A percentile compares a stretch with the other conserved stretches of the same genome.
phyloP scores from a whole-genome alignment of 2,329 filamentous ascomycete genomes.

The Trichoderma koningiopsis region DNA sequence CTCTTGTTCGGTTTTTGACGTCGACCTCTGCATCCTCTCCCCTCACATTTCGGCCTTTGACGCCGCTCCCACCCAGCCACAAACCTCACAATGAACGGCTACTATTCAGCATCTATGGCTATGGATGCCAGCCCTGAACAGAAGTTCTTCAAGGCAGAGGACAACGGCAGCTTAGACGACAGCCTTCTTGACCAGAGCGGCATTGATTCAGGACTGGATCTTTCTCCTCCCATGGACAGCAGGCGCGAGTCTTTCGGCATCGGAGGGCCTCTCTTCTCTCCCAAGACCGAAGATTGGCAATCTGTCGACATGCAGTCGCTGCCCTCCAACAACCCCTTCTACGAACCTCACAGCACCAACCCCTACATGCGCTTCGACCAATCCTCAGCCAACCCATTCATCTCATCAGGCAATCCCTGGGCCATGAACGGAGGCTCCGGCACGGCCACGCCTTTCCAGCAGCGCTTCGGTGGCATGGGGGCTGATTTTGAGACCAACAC shows the following conservation, averaged over 20 bases:
- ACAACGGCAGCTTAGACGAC: constrained; percentile 64
- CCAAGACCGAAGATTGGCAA: constrained; percentile 66
- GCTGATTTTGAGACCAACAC: constrained; percentile 57
- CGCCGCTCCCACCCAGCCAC: constrained; percentile 4
- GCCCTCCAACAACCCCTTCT: constrained; percentile 65
- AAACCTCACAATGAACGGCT: constrained; percentile 41
- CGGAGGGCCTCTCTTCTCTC: constrained; percentile 60
- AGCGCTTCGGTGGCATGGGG: constrained; percentile 61
- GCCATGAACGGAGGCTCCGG: constrained; percentile 66
- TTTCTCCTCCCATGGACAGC: constrained; percentile 66
- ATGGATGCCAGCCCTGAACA: constrained; percentile 57
- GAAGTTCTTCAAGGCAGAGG: constrained; percentile 63
- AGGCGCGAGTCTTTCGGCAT: constrained; percentile 65
- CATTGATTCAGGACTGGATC: constrained; percentile 63
- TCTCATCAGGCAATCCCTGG: constrained; percentile 56
- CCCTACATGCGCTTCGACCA: constrained; percentile 63
- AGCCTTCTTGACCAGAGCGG: constrained; percentile 60
- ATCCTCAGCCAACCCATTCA: constrained; percentile 47
- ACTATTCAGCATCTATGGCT: constrained; percentile 52
- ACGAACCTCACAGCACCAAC: constrained; percentile 62
- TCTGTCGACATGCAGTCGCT: constrained; percentile 66
- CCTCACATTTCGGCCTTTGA: constrained; percentile 9
- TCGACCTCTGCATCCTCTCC: constrained; percentile 9
- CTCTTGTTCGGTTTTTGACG: constrained; percentile 10
- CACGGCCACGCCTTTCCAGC: constrained; percentile 72